phyloP scores from a whole-genome alignment of 768 basidiomycete species.

The Chiua virens region DNA sequence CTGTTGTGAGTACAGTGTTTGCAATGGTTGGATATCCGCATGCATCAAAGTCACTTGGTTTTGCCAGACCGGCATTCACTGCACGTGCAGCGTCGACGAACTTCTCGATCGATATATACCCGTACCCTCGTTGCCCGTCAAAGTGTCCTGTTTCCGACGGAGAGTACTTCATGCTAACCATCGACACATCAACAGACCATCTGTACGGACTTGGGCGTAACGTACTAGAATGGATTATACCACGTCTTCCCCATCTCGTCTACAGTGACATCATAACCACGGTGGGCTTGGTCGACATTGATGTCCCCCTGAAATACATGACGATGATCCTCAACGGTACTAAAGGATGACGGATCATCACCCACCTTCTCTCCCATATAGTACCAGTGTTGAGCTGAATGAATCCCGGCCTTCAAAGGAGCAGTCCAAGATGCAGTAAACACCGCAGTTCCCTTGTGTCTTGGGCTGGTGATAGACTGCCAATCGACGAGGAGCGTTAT shows the following conservation, averaged over 20 bases:
- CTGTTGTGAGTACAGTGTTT: constrained; percentile 85
- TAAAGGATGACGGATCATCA: not conserved
- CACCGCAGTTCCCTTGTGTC: constrained; percentile 81
- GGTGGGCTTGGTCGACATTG: constrained; percentile 88
- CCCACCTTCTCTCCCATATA: constrained; percentile 89
- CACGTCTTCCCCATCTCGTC: constrained; percentile 83
- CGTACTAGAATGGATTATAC: constrained; percentile 92
- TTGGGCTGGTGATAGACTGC: constrained; percentile 75
- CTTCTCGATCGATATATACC: constrained; percentile 88
- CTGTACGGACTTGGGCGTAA: constrained; percentile 11
- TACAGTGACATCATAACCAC: constrained; percentile 87
- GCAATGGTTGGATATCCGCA: constrained; percentile 85
- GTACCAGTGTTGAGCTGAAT: constrained; percentile 91
- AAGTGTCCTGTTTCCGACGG: constrained; percentile 91
- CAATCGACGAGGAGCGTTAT: constrained; percentile 95
- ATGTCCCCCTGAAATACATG: constrained; percentile 71
- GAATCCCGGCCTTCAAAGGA: constrained; percentile 84
- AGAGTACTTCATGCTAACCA: constrained; percentile 85
- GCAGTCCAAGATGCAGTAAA: constrained; percentile 97
- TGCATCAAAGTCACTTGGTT: constrained; percentile 72
- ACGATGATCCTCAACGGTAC: not conserved
- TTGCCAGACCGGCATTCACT: constrained; percentile 69
- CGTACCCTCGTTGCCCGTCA: constrained; percentile 93
- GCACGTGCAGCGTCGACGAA: constrained; percentile 82
- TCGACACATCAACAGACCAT: constrained; percentile 6